These are phyloP conservation scores for Pythium chondricola DNA, from an alignment of 352 stramenopile genomes.

Conservation along the genomic window DNA sequence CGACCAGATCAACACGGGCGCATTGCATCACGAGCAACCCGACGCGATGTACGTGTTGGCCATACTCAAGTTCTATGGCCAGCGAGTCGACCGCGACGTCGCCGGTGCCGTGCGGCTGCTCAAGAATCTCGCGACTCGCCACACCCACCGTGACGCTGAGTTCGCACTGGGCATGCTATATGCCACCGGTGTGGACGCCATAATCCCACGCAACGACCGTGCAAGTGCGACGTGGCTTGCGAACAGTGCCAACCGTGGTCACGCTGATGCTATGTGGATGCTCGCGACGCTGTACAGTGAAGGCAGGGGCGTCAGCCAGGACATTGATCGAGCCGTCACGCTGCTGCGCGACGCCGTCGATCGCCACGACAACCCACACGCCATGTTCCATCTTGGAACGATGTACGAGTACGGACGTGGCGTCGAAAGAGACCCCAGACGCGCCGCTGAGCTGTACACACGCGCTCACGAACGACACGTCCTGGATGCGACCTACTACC, in stretches of 20 bases:
- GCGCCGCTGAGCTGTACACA: constrained; percentile 15
- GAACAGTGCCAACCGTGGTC: constrained; percentile 13
- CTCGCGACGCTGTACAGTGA: constrained; percentile 16
- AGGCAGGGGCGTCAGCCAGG: constrained; percentile 11
- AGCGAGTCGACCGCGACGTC: constrained; percentile 15
- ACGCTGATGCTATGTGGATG: constrained; percentile 22
- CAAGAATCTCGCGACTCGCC: constrained; percentile 5
- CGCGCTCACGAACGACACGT: constrained; percentile 18
- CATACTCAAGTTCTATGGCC: constrained; percentile 24
- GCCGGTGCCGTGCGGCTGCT: constrained; percentile 13
- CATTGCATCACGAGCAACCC: constrained; percentile 11
- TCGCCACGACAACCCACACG: constrained; percentile 1
- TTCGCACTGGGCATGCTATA: constrained; percentile 23
- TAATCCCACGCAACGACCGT: constrained; percentile 6
- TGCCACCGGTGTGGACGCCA: not conserved
- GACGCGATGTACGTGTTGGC: constrained; percentile 25
- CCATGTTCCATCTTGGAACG: constrained; percentile 17
- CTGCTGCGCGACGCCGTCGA: constrained; percentile 11
- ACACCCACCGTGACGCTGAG: constrained; percentile 17
- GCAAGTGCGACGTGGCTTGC: constrained; percentile 9
- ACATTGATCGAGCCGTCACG: constrained; percentile 3
- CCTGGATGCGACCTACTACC: constrained; percentile 47
- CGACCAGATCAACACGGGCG: constrained; percentile 11
- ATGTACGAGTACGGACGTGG: constrained; percentile 25
- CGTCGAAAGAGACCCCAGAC: constrained; percentile 1